Evolutionary conservation across 2,329 filamentous ascomycete genomes (phyloP), one percentile per base, ranked within the genome.

Genomic region (Fusarium virguliforme): DNA sequence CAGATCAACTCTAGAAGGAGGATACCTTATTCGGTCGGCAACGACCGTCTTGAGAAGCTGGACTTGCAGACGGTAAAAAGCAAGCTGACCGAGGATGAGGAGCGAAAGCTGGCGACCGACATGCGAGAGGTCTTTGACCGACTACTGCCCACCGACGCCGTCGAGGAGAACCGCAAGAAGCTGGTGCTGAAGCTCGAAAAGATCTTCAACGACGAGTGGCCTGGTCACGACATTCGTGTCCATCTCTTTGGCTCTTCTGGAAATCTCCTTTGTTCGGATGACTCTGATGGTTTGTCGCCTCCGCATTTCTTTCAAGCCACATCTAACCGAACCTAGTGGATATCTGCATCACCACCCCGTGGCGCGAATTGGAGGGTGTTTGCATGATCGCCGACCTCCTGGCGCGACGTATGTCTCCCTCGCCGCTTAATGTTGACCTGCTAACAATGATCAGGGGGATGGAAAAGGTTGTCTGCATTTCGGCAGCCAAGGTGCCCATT

Each of bases 201-300:
- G 73, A 89, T 98, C 41, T 90, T 99, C 79, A 96, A 97, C 76
- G 88, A 93, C 8, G 90, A 97, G 78, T 99, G 95, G 94, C 96
- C 96, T 1, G 94, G 93, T 1, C 92, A 94, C 76, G 88, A 97
- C 67, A 98, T 98, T 77, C 91, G 89, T 73, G 96, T 98, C 37
- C 92, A 96, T 79, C 90, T 98, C 15, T 99, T 99, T 86, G 96
- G 96, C n/a, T 98, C 96, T 6, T 98, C 96, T 5, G 96, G 96
- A 53, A 99, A 99, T 81, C 84, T 96, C 80, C 85, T 99, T 62
- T 98, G 94, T 81, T 97, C 95, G 35, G 95, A 94, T 81, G 94
- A 98, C 78, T 99, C 96, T 58, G 96, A 99, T 84, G 94, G 94
- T 97, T 85, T 76, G 90, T 85, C 56, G 51, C 38, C 28, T 46